A percentile compares a stretch with the other conserved stretches of the same genome.
Evolutionary conservation across 345 rosid species (phyloP).

Genomic region (Salix purpurea): DNA sequence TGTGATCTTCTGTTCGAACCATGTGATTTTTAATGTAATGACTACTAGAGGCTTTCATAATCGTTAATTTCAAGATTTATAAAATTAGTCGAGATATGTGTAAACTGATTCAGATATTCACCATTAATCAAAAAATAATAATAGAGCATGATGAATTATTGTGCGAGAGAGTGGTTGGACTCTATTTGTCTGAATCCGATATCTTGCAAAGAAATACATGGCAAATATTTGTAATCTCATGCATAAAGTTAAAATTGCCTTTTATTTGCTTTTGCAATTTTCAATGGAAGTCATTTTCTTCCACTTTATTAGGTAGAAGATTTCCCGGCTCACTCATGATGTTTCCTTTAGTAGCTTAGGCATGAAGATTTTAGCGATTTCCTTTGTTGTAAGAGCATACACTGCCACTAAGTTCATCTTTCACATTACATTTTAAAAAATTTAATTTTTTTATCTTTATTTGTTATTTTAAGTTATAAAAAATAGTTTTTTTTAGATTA

Average conservation of each 20-base stretch:
- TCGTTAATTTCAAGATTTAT: rapidly evolving
- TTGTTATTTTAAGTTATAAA: too few relatives aligned
- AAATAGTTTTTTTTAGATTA: too few relatives aligned
- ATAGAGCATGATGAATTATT: background rate
- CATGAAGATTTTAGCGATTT: background rate
- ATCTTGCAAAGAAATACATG: background rate
- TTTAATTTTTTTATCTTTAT: too few relatives aligned
- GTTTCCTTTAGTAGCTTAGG: background rate
- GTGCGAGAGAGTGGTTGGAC: background rate
- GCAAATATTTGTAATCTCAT: too few relatives aligned
- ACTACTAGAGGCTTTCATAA: rapidly evolving
- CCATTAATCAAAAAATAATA: background rate
- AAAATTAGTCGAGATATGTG: rapidly evolving
- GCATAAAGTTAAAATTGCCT: background rate
- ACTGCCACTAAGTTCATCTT: too few relatives aligned
- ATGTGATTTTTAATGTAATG: rapidly evolving
- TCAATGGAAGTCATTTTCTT: slow-evolving; percentile 30
- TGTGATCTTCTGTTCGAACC: rapidly evolving
- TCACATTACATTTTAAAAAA: too few relatives aligned
- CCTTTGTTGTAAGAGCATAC: too few relatives aligned
- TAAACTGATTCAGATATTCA: rapidly evolving
- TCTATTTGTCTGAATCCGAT: background rate
- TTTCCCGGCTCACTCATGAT: background rate
- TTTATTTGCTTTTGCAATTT: slow-evolving; percentile 9
- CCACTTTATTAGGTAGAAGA: slow-evolving; percentile 33